Evolutionary conservation across 331 rosid species (phyloP), one percentile per base, ranked within the genome.

Genomic region (Pyracantha coccinea): DNA sequence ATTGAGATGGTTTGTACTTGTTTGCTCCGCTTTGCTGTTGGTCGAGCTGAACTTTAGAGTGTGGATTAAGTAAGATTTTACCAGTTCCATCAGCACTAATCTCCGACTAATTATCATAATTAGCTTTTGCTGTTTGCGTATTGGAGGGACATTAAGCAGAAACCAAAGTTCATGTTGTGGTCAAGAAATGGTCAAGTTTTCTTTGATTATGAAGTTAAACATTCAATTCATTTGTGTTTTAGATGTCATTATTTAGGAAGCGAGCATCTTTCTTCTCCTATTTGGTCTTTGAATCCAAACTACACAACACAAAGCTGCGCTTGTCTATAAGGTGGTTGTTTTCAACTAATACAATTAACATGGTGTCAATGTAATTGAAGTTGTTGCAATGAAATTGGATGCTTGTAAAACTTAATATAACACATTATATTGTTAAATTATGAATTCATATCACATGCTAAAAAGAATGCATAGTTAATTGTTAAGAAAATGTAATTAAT

Each of bases 11-110:
- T 72, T 55, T 52, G 73, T 32, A 24, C 44, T 28, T 47, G 85
- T 72, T 33, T 63, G 74, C 72, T 82, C 44, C 19, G 60, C 74
- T 67, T 77, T 66, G 82, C 25, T 83, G 90, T 77, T 80, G 97
- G 96, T 92, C 92, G 72, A 32, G 88, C 81, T 88, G 83, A 85
- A 87, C 83, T 92, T 87, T 92, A 87, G 94, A 92, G 97, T 92
- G 89, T 68, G 72, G 44, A 82, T 80, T 64, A 91, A 88, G 96
- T 78, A 85, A 88, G 67, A 82, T 19, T 66, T 21, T 61, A 64
- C 7, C 76, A 14, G 4, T 15, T 72, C 47, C 76, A 62, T 38
- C 76, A 3, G 24, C 33, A 8, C 52, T 21, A 31, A 59, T n/a
- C 68, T 35, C 3, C 9, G 57, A 50, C 2, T n/a, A 29, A 71